Percentiles rank a stretch among this genome's conserved stretches.
phyloP scores from a whole-genome alignment of 129 eudicot genomes.

The Tagetes patula region DNA sequence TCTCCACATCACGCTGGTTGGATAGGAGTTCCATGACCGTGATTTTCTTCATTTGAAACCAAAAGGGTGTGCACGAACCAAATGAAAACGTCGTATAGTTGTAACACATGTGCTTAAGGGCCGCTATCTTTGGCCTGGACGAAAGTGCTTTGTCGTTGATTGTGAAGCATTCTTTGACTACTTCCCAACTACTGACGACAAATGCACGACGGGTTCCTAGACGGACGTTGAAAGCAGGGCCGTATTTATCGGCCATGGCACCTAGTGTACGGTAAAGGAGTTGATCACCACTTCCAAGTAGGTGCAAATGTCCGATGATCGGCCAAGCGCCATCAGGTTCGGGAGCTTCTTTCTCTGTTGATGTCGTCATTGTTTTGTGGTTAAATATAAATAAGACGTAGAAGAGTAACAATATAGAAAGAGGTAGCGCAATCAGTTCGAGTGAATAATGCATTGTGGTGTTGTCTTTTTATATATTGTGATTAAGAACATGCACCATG shows the following conservation, averaged over 20 bases:
- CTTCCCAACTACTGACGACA: slow-evolving; percentile 29
- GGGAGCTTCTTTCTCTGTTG: slow-evolving; percentile 5
- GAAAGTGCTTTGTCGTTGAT: slow-evolving; percentile 23
- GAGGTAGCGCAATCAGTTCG: neutral
- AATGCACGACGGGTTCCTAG: slow-evolving; percentile 22
- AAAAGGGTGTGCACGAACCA: slow-evolving; percentile 27
- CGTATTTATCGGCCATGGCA: slow-evolving; percentile 31
- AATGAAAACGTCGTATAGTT: slow-evolving; percentile 29
- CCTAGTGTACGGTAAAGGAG: slow-evolving; percentile 28
- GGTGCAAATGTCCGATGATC: slow-evolving; percentile 37
- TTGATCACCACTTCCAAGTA: slow-evolving; percentile 5
- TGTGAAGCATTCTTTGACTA: slow-evolving; percentile 17
- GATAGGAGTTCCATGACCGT: slow-evolving; percentile 28
- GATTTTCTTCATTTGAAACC: slow-evolving; percentile 34
- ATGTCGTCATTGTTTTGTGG: neutral
- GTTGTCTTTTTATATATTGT: too few relatives aligned
- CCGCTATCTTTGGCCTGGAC: slow-evolving; percentile 20
- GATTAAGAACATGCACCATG: too few relatives aligned
- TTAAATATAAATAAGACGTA: neutral
- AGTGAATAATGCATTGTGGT: neutral
- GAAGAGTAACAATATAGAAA: slow-evolving; percentile 7
- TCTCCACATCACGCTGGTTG: slow-evolving; percentile 23
- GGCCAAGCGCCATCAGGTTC: slow-evolving; percentile 36
- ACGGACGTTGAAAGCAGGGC: slow-evolving; percentile 29
- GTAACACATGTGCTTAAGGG: slow-evolving; percentile 28